phyloP scores from a whole-genome alignment of 1,284 basidiomycete genomes.

The Hymenochaete sp. region DNA sequence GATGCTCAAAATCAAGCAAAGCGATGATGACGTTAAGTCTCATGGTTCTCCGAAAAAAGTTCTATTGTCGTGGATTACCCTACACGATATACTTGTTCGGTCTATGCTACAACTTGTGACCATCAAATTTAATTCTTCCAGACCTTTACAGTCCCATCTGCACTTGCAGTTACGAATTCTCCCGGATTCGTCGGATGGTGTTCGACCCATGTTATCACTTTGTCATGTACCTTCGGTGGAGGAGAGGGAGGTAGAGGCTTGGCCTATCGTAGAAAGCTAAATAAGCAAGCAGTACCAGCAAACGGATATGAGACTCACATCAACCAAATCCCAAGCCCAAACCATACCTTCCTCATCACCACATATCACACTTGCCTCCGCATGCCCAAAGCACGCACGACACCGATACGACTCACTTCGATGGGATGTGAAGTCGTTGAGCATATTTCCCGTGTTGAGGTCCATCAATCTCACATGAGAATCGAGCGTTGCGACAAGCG shows the following conservation, averaged over 20 bases:
- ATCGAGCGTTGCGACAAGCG: slow-evolving; percentile 80
- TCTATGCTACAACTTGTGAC: background rate
- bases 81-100: background rate
- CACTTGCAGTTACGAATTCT: slow-evolving; percentile 82
- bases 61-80: too few species aligned
- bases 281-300: background rate
- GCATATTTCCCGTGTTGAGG: slow-evolving; percentile 67
- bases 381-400: slow-evolving; percentile 75
- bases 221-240: slow-evolving; percentile 68
- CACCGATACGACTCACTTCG: slow-evolving; percentile 67
- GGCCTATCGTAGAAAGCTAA: slow-evolving; percentile 36
- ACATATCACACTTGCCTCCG: slow-evolving; percentile 73
- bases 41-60: background rate
- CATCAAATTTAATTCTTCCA: slow-evolving; percentile 49
- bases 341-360: slow-evolving; percentile 87
- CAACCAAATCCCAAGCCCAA: slow-evolving; percentile 89
- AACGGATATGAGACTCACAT: slow-evolving; percentile 42
- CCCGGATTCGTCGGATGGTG: slow-evolving; percentile 73
- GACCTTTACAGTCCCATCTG: slow-evolving; percentile 78
- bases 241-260: slow-evolving; percentile 56
- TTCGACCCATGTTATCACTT: slow-evolving; percentile 87
- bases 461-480: slow-evolving; percentile 85
- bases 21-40: slow-evolving; percentile 30
- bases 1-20: slow-evolving; percentile 49
- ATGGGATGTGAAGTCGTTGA: slow-evolving; percentile 83